These are phyloP conservation scores for Santalum album DNA, from an alignment of 164 flowering plant genomes.

Conservation along the genomic window DNA sequence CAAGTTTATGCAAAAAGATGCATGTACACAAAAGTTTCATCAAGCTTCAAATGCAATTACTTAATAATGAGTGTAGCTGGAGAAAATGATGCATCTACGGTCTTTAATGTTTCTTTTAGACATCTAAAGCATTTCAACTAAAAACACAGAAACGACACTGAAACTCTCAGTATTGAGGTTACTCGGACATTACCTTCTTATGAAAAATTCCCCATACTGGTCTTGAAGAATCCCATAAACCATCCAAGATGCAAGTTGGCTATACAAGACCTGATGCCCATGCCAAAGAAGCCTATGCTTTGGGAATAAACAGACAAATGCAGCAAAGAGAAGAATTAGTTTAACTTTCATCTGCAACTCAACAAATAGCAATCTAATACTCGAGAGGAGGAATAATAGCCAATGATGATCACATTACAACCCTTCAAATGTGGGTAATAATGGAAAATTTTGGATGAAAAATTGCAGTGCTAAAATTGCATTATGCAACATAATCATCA, in stretches of 20 bases:
- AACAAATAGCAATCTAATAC: not conserved
- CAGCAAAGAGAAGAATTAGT: slow-evolving; percentile 9
- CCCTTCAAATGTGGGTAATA: no score
- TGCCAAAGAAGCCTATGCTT: slow-evolving; percentile 95
- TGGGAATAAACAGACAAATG: slow-evolving; percentile 9
- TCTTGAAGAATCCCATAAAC: slow-evolving; percentile 97
- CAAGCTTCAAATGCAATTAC: no score
- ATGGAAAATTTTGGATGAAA: not conserved
- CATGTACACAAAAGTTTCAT: no score
- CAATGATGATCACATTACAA: no score
- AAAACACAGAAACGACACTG: not conserved
- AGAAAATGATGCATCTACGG: no score
- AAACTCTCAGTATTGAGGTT: not conserved
- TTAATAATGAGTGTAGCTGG: no score
- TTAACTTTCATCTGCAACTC: slow-evolving; percentile 4
- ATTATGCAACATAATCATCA: not conserved
- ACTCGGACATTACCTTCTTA: slow-evolving; percentile 56
- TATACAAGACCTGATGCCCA: slow-evolving; percentile 95
- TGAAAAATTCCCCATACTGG: slow-evolving; percentile 87
- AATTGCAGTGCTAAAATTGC: not conserved
- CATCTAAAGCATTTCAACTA: not conserved
- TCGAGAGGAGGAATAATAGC: no score
- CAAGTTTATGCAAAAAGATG: no score
- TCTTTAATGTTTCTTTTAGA: no score
- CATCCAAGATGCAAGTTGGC: slow-evolving; percentile 96